Percentiles rank a stretch among this genome's conserved stretches.
These are phyloP conservation scores for Phytophthora aleatoria DNA, from an alignment of 352 stramenopile genomes.

Conservation along the genomic window DNA sequence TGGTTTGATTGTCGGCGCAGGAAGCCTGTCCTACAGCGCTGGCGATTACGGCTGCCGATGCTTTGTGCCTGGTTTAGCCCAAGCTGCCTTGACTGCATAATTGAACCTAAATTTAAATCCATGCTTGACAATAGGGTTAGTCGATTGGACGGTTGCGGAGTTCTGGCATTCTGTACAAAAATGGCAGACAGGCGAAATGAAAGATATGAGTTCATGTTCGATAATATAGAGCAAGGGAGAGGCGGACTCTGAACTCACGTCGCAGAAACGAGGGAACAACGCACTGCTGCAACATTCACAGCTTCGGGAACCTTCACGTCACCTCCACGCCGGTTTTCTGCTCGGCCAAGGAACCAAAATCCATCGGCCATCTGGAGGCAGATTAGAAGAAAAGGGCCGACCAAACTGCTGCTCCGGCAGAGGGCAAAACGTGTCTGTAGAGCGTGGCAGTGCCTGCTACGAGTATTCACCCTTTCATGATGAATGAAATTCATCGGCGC, in stretches of 20 bases:
- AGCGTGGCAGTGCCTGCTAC: background rate
- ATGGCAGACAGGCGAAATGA: background rate
- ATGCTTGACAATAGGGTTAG: conserved; percentile 7
- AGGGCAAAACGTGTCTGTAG: conserved; percentile 1
- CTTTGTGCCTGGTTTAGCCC: conserved; percentile 24
- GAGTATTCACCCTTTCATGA: too few species aligned
- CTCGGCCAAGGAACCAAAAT: conserved; percentile 19
- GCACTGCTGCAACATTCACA: conserved; percentile 13
- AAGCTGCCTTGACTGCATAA: background rate
- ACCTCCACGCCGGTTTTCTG: conserved; percentile 16
- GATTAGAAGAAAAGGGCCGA: conserved; percentile 41
- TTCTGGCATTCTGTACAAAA: background rate
- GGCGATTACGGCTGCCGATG: conserved; percentile 32
- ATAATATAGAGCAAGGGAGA: conserved; percentile 22
- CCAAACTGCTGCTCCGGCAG: conserved; percentile 9
- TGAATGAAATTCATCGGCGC: too few species aligned
- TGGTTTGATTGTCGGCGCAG: conserved; percentile 33
- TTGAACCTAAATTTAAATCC: background rate
- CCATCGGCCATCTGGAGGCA: conserved; percentile 12
- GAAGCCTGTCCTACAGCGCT: conserved; percentile 32
- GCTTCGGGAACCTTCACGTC: conserved; percentile 9
- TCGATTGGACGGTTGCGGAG: background rate
- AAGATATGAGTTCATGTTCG: conserved; percentile 1
- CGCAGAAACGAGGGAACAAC: conserved; percentile 43
- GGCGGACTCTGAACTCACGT: conserved; percentile 24